Conservation (phyloP, 495 filamentous ascomycete genomes). For the Trichoderma asperelloides region DNA sequence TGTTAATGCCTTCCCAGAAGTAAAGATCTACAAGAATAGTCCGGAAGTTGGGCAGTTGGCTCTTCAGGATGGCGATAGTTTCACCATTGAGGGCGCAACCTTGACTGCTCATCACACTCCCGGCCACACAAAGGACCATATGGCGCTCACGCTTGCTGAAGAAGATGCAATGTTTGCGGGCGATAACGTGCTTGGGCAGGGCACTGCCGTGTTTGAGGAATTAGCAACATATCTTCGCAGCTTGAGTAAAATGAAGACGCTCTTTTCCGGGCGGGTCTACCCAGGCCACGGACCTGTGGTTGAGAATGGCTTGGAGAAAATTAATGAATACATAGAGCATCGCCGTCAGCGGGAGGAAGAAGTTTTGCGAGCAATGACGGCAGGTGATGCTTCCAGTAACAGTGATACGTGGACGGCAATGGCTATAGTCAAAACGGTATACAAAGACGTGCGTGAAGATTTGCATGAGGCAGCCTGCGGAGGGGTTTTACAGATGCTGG, state of each 20-base stretch:
- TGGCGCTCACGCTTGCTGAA: constrained; percentile 60
- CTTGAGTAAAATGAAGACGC: constrained; percentile 51
- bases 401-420: constrained; percentile 51
- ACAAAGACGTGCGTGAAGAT: constrained; percentile 64
- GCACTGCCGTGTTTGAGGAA: constrained; percentile 74
- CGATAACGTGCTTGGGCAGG: constrained; percentile 80
- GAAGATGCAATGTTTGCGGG: constrained; percentile 78
- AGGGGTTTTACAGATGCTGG: constrained; percentile 58
- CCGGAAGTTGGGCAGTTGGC: constrained; percentile 37
- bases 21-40: constrained; percentile 35
- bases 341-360: constrained; percentile 62
- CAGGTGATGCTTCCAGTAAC: constrained; percentile 21
- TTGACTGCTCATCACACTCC: constrained; percentile 61
- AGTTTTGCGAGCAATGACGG: constrained; percentile 51
- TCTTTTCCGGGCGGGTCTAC: constrained; percentile 54
- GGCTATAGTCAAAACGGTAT: constrained; percentile 80
- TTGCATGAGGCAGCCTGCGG: constrained; percentile 64
- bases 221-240: constrained; percentile 56
- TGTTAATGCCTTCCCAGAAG: constrained; percentile 43
- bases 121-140: constrained; percentile 73
- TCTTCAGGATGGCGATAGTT: constrained; percentile 58
- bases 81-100: constrained; percentile 61
- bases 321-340: constrained; percentile 65
- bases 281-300: constrained; percentile 71
- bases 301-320: constrained; percentile 47